phyloP scores from a whole-genome alignment of 352 stramenopile genomes.

The Phytophthora kernoviae region DNA sequence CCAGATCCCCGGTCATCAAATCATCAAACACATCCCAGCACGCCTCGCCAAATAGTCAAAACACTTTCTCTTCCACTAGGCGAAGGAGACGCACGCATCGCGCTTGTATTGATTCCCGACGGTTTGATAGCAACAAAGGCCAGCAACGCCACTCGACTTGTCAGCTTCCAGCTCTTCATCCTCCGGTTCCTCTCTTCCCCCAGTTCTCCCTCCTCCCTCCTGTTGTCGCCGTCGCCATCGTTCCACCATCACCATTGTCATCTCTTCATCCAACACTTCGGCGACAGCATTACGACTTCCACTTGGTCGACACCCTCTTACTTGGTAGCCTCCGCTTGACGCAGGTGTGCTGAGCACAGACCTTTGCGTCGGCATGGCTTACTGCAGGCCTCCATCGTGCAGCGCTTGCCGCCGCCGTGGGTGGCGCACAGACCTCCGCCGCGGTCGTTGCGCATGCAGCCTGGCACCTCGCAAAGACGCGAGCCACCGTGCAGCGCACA shows the following conservation, averaged over 20 bases:
- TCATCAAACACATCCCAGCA: slow-evolving; percentile 27
- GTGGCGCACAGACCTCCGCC: slow-evolving; percentile 71
- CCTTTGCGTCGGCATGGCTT: slow-evolving; percentile 85
- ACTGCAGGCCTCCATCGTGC: slow-evolving; percentile 61
- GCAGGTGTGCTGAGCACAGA: slow-evolving; percentile 81
- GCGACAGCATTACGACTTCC: slow-evolving; percentile 23
- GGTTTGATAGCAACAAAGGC: slow-evolving; percentile 21
- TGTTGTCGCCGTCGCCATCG: not conserved
- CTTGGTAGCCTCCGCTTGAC: slow-evolving; percentile 25
- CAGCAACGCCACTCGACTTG: slow-evolving; percentile 29
- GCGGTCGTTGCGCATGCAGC: slow-evolving; percentile 87
- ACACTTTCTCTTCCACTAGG: slow-evolving; percentile 21
- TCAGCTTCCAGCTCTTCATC: slow-evolving; percentile 29
- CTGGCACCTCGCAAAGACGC: slow-evolving; percentile 77
- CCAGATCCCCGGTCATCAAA: slow-evolving; percentile 16
- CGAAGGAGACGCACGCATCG: slow-evolving; percentile 14
- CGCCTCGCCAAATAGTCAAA: slow-evolving; percentile 33
- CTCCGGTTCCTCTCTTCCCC: slow-evolving; percentile 30
- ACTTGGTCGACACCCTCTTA: slow-evolving; percentile 30
- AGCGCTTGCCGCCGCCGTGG: slow-evolving; percentile 87
- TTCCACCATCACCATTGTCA: slow-evolving; percentile 9
- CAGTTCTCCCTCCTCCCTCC: slow-evolving; percentile 14
- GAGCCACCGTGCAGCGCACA: slow-evolving; percentile 87
- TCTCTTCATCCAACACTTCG: slow-evolving; percentile 30
- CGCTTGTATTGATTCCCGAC: slow-evolving; percentile 33